Evolutionary conservation across 140 eudicot genomes (phyloP), one percentile per base, ranked within the genome.

Genomic region (Senecio squalidus): DNA sequence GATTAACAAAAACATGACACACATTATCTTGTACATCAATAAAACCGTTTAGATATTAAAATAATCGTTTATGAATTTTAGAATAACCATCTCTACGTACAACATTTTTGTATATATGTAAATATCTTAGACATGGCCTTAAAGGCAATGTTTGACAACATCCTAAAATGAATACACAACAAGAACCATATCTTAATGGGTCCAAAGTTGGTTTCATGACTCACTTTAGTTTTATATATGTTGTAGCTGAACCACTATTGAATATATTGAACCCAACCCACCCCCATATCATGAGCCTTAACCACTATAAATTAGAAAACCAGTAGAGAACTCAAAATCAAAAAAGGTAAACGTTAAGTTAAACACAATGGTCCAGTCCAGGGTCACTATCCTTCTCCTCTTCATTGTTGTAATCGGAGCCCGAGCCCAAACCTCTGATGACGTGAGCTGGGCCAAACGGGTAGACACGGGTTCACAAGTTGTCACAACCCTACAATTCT

Each of bases 401-500:
- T 38, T 34, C 40, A 21, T 72, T 36, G 15, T 70, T 22, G 24
- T 71, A 29, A 28, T 64, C 18, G 67, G 64, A 43, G 31, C 62
- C 49, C 11, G 9, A 24, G 60, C 68, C 49, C 80, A 75, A 60
- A 48, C 67, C 73, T 9, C 73, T 0, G 1, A 28, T 18, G 74
- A 79, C 8, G 56, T 74, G 21, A 64, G 67, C 9, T 84, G 88
- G 94, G 94, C 88, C 43, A 78, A 69, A 36, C 46, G 86, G 9
- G 78, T 64, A 4, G 82, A 73, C 22, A 41, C 72, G 0, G 75
- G 76, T 2, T 62, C 57, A 7, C 76, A 76, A 45, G 81, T 72
- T 0, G 75, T 79, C 22, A 82, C 84, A 16, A 86, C 66, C 39
- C 70, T 86, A 27, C 81, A 77, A 29, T 86, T 86, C 73, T 82